A percentile compares a stretch with the other conserved stretches of the same genome.
Evolutionary conservation across 805 yeast genomes (phyloP).

Genomic region (Clavispora asparagi): DNA sequence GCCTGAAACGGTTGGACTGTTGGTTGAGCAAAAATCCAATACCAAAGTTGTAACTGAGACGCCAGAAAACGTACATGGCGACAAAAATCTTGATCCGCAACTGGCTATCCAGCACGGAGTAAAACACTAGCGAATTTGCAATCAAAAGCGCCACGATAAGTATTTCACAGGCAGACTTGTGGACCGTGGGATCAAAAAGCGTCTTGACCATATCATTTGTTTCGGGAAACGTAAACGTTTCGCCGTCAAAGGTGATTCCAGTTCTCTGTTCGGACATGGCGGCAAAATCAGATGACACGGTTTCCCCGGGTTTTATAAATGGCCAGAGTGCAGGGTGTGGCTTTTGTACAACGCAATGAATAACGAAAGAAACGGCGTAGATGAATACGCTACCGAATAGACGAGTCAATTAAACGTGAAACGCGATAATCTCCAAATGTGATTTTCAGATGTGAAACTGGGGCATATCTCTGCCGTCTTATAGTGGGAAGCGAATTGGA

Average conservation of each 20-base stretch:
- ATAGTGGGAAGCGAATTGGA: background rate
- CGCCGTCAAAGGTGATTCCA: slow-evolving; percentile 44
- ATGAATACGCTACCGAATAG: background rate
- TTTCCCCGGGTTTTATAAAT: background rate
- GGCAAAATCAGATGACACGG: background rate
- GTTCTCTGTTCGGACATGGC: slow-evolving; percentile 6
- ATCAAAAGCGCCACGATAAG: slow-evolving; percentile 42
- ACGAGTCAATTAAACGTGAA: too few relatives aligned
- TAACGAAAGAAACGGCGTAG: background rate
- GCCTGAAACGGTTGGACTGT: slow-evolving; percentile 55
- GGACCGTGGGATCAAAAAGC: slow-evolving; percentile 68
- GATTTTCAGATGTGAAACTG: too few relatives aligned
- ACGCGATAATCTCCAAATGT: too few relatives aligned
- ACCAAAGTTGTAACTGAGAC: slow-evolving; percentile 73
- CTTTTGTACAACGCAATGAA: background rate
- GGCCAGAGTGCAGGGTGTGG: background rate
- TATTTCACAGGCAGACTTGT: slow-evolving; percentile 63
- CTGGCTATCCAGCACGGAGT: slow-evolving; percentile 19
- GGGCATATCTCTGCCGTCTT: background rate
- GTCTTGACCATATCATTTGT: slow-evolving; percentile 85
- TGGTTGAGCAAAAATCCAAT: slow-evolving; percentile 63
- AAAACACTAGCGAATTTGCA: slow-evolving; percentile 29
- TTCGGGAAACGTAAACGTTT: slow-evolving; percentile 46
- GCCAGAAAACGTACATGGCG: slow-evolving; percentile 63
- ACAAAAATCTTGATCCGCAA: slow-evolving; percentile 38